Percentiles rank a stretch among this genome's conserved stretches.
phyloP scores from a whole-genome alignment of 2,329 filamentous ascomycete species.

The Colletotrichum ledebouriae region DNA sequence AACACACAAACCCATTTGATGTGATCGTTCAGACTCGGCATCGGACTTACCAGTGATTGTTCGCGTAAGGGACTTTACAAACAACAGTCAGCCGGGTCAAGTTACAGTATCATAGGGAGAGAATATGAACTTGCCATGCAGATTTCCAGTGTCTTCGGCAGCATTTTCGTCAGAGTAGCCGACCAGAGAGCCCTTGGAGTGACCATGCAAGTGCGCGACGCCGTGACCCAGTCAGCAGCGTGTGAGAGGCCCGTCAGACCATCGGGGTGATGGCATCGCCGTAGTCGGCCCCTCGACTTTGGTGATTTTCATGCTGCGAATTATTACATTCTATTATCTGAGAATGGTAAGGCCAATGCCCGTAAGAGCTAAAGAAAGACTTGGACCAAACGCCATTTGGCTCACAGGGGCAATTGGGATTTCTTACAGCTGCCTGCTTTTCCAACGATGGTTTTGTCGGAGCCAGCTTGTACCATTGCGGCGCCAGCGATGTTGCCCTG shows the following conservation, averaged over 20 bases:
- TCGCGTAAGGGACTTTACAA: constrained; percentile 65
- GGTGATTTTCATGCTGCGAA: constrained; percentile 69
- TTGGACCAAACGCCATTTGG: background rate
- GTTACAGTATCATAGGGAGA: too few species aligned
- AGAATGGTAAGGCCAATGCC: constrained; percentile 65
- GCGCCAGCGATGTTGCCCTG: constrained; percentile 53
- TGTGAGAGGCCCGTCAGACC: constrained; percentile 56
- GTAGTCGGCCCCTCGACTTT: constrained; percentile 65
- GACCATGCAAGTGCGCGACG: constrained; percentile 56
- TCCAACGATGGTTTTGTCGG: constrained; percentile 58
- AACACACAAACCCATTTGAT: too few species aligned
- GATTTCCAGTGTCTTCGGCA: constrained; percentile 68
- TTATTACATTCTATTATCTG: constrained; percentile 66
- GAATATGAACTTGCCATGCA: constrained; percentile 52
- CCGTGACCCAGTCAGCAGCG: constrained; percentile 69
- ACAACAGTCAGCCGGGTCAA: too few species aligned
- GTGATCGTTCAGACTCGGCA: too few species aligned
- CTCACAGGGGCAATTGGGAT: too few species aligned
- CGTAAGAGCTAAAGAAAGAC: constrained; percentile 44
- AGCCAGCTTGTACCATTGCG: constrained; percentile 54
- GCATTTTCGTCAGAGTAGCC: constrained; percentile 68
- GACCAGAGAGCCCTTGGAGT: constrained; percentile 70
- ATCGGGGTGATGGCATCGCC: constrained; percentile 65
- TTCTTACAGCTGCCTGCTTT: constrained; percentile 44
- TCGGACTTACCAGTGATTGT: constrained; percentile 66